Conservation (phyloP, 2,329 filamentous ascomycete genomes). For the Neofusicoccum kwambonambiense region DNA sequence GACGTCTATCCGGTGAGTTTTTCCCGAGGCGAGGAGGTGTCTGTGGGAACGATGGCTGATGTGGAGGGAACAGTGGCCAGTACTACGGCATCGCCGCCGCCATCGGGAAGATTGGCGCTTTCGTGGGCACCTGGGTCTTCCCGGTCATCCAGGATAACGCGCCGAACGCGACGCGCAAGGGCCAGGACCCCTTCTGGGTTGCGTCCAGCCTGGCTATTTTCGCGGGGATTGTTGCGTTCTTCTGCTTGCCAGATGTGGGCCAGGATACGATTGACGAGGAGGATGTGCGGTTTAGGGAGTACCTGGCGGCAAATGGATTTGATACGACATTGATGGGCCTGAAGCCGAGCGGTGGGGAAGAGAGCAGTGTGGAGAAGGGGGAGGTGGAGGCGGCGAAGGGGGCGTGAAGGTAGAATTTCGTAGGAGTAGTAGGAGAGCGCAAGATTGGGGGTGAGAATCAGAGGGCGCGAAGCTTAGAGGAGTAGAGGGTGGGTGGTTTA, state of each 20-base stretch:
- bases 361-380: not conserved
- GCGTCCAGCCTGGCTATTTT: slow-evolving; percentile 74
- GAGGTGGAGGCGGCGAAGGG: too few relatives aligned
- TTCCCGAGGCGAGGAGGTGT: too few relatives aligned
- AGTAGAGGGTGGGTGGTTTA: too few relatives aligned
- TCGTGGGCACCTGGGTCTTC: slow-evolving; percentile 82
- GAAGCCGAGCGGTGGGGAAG: not conserved
- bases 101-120: slow-evolving; percentile 75
- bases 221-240: slow-evolving; percentile 63
- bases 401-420: too few relatives aligned
- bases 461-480: too few relatives aligned
- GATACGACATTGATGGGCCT: slow-evolving; percentile 9
- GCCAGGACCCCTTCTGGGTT: slow-evolving; percentile 91
- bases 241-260: slow-evolving; percentile 72
- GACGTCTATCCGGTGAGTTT: slow-evolving; percentile 65
- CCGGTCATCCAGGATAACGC: slow-evolving; percentile 55
- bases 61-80: slow-evolving; percentile 57
- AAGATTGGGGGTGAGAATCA: too few relatives aligned
- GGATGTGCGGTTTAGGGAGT: slow-evolving; percentile 72
- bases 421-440: too few relatives aligned
- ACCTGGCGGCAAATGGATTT: slow-evolving; percentile 48
- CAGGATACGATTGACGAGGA: slow-evolving; percentile 82
- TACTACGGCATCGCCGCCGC: slow-evolving; percentile 71
- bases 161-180: slow-evolving; percentile 47
- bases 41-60: too few relatives aligned